Percentiles rank a stretch among this genome's conserved stretches.
These are phyloP conservation scores for Corchorus capsularis DNA, from an alignment of 345 rosid species.

Conservation along the genomic window DNA sequence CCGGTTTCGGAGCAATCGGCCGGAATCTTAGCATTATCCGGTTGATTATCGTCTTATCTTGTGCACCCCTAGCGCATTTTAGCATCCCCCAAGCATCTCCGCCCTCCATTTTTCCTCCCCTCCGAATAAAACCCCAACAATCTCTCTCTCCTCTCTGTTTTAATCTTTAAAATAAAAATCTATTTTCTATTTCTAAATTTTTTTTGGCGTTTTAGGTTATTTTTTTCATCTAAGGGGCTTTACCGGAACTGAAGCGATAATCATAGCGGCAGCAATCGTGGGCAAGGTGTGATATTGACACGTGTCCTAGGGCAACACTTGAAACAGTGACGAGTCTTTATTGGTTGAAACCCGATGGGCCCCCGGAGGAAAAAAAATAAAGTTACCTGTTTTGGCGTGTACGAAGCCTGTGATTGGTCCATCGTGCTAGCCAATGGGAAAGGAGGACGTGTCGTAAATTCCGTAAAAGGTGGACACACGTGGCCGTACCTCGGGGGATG, in stretches of 20 bases:
- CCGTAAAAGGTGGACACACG: not conserved
- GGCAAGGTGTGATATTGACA: not conserved
- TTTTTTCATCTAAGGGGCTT: not conserved
- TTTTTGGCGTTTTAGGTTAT: not conserved
- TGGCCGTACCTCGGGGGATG: constrained; percentile 19
- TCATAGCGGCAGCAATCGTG: constrained; percentile 19
- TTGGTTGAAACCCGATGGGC: not conserved
- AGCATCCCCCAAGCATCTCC: not conserved
- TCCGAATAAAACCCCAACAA: not conserved
- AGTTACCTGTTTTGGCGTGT: not conserved
- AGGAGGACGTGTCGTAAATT: not conserved
- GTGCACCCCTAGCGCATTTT: constrained; percentile 7
- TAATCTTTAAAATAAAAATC: not conserved
- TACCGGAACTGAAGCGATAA: constrained; percentile 23
- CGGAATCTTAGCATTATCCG: constrained; percentile 24
- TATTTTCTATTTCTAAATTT: not conserved
- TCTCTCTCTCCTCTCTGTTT: not conserved
- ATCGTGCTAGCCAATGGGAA: not conserved
- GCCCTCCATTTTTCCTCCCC: constrained; percentile 8
- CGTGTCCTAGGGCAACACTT: constrained; percentile 1
- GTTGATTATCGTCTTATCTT: constrained; percentile 19
- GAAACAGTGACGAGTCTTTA: constrained; percentile 6
- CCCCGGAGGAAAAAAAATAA: not conserved
- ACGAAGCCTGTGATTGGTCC: constrained; percentile 9
- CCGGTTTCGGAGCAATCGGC: constrained; percentile 30